phyloP scores from a whole-genome alignment of 2,329 filamentous ascomycete genomes.

The Cladosporium sp. region DNA sequence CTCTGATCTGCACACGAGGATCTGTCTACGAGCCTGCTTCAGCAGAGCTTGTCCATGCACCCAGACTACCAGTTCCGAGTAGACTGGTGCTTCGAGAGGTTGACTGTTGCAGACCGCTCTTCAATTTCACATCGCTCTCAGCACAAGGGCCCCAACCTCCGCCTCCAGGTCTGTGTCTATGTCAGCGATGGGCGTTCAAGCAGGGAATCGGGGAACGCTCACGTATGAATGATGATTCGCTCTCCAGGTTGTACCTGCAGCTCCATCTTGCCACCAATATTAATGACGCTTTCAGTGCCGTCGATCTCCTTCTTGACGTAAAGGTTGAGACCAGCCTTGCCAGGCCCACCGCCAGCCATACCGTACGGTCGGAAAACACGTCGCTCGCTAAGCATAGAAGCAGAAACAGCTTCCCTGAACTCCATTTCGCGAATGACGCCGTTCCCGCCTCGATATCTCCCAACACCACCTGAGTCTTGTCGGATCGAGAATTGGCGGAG shows the following conservation, averaged over 20 bases:
- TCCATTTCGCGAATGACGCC: constrained; percentile 31
- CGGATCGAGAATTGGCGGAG: constrained; percentile 32
- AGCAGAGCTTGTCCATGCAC: constrained; percentile 14
- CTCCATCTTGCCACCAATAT: constrained; percentile 23
- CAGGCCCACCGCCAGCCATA: constrained; percentile 29
- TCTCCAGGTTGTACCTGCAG: constrained; percentile 19
- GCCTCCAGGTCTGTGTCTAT: not conserved
- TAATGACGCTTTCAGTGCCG: constrained; percentile 19
- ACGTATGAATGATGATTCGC: constrained; percentile 27
- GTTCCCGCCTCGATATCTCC: constrained; percentile 28
- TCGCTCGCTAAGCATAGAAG: constrained; percentile 31
- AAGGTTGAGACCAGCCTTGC: constrained; percentile 26
- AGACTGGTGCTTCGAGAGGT: not conserved
- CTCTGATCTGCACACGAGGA: too few species aligned
- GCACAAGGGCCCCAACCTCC: not conserved
- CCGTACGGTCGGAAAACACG: constrained; percentile 31
- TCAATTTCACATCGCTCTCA: not conserved
- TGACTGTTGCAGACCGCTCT: not conserved
- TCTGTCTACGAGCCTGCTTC: constrained; percentile 15
- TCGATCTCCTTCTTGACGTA: constrained; percentile 24
- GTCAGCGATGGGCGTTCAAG: not conserved
- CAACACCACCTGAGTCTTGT: constrained; percentile 27
- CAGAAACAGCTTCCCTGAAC: constrained; percentile 24
- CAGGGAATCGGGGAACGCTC: not conserved
- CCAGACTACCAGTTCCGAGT: constrained; percentile 12